Evolutionary conservation across 805 yeast genomes (phyloP), one percentile per base, ranked within the genome.

Genomic region (Saccharomycopsis synnaedendra): DNA sequence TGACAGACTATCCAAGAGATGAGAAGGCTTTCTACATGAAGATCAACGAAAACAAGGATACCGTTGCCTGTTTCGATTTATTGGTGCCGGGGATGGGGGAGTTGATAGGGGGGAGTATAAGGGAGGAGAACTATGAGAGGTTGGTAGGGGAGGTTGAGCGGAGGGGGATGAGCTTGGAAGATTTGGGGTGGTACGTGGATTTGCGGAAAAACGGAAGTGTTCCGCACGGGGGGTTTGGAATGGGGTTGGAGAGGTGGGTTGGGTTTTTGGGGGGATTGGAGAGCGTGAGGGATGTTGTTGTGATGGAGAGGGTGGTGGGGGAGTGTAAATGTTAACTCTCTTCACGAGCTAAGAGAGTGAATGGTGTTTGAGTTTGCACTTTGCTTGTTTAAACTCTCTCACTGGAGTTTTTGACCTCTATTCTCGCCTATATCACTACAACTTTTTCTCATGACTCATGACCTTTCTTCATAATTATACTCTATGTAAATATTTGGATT

Each of bases 171-270:
- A 72, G 75, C 46, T 42, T 58, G 0, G 73, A 70, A 2, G 74
- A 76, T 19, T 62, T 93, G 62, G 70, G 75, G 32, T 93, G 99
- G 99, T 93, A 89, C 59, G 55, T 82, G 31, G 74, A 80, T 1
- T 68, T 84, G 5, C 70, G 98, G 51, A 68, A 68, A 52, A 80
- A 83, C 56, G 97, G 97, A 0, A 68, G 84, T 3, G 81, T 81
- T 28, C 96, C 97, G 0, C 97, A 90, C 60, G 98, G 98, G 43
- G 99, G 99, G 0, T 93, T 83, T 64, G 99, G 99, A 0, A 68
- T 93, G 70, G 99, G 99, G 0, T 78, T 89, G 55, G 98, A 93
- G 62, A 69, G 99, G 51, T 64, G 93, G 32, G 62, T 93, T 10
- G 78, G 83, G 47, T 89, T 81, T 55, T 65, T 88, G 47, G 71